Conservation (phyloP, 2,329 filamentous ascomycete species). For the Neonectria faginata region DNA sequence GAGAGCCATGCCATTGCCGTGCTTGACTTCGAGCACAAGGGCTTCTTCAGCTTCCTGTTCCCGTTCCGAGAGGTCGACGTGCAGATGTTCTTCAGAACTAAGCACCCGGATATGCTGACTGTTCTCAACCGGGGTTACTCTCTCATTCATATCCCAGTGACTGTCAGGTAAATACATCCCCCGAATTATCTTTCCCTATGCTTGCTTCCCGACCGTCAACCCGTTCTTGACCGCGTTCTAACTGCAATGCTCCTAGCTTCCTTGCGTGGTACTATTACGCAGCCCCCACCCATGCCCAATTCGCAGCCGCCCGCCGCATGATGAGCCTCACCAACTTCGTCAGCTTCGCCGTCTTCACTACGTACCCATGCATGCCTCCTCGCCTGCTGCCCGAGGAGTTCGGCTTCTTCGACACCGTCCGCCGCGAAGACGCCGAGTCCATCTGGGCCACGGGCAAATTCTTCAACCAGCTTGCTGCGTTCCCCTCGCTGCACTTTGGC, state of each 20-base stretch:
- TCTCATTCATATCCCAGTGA: constrained; percentile 70
- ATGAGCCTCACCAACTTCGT: constrained; percentile 66
- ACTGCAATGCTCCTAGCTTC: constrained; percentile 56
- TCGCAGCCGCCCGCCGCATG: constrained; percentile 53
- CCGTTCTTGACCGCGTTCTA: background rate
- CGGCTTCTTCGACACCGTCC: constrained; percentile 69
- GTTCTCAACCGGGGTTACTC: constrained; percentile 70
- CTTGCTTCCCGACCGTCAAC: constrained; percentile 27
- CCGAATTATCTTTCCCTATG: background rate
- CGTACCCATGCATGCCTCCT: constrained; percentile 69
- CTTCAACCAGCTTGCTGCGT: constrained; percentile 69
- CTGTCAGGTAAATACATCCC: constrained; percentile 59
- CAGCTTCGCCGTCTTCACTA: constrained; percentile 66
- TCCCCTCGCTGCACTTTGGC: constrained; percentile 69
- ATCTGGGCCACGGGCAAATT: constrained; percentile 73
- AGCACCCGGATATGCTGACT: constrained; percentile 64
- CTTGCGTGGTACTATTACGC: constrained; percentile 73
- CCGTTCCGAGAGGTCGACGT: constrained; percentile 64
- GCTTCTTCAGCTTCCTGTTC: constrained; percentile 62
- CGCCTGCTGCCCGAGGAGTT: constrained; percentile 66
- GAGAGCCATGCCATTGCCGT: constrained; percentile 66
- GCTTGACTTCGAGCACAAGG: constrained; percentile 66
- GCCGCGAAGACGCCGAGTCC: constrained; percentile 58
- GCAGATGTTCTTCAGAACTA: constrained; percentile 68
- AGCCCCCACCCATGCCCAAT: constrained; percentile 55